phyloP scores from a whole-genome alignment of 192 early-diverging fungal genomes.

The Borealophlyctis nickersoniae region DNA sequence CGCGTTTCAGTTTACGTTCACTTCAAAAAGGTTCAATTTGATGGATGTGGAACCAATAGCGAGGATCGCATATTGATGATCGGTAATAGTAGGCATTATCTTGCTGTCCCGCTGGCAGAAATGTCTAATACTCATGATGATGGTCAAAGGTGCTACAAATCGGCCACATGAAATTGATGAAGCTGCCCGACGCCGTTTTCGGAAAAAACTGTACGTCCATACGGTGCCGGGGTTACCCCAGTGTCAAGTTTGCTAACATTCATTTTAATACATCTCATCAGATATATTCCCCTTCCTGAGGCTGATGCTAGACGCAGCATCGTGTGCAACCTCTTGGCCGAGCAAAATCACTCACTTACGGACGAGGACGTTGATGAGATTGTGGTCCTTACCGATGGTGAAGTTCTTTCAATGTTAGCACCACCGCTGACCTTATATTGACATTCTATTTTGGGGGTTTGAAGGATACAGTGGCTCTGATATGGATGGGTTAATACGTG shows the following conservation, averaged over 20 bases:
- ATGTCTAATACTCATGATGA: neutral
- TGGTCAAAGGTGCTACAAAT: slow-evolving; percentile 31
- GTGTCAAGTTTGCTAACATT: no score
- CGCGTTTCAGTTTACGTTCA: neutral
- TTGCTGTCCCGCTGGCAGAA: neutral
- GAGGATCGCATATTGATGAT: slow-evolving; percentile 79
- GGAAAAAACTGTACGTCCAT: slow-evolving; percentile 49
- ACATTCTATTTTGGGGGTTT: no score
- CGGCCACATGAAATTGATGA: slow-evolving; percentile 91
- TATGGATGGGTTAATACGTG: slow-evolving; percentile 79
- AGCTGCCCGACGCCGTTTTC: slow-evolving; percentile 69
- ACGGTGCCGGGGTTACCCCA: no score
- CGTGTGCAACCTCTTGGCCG: slow-evolving; percentile 58
- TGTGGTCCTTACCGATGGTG: slow-evolving; percentile 64
- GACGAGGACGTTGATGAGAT: slow-evolving; percentile 60
- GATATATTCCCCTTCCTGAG: slow-evolving; percentile 86
- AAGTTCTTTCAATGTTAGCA: no score
- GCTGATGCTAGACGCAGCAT: slow-evolving; percentile 60
- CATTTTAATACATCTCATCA: neutral
- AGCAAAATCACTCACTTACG: slow-evolving; percentile 55
- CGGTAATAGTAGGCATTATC: slow-evolving; percentile 14
- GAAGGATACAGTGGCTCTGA: slow-evolving; percentile 82
- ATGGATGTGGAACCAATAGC: slow-evolving; percentile 69
- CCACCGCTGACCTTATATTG: no score
- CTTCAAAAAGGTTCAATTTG: slow-evolving; percentile 52